Evolutionary conservation across 768 basidiomycete genomes (phyloP).

Genomic region (Boletus pseudo-olivaceus): DNA sequence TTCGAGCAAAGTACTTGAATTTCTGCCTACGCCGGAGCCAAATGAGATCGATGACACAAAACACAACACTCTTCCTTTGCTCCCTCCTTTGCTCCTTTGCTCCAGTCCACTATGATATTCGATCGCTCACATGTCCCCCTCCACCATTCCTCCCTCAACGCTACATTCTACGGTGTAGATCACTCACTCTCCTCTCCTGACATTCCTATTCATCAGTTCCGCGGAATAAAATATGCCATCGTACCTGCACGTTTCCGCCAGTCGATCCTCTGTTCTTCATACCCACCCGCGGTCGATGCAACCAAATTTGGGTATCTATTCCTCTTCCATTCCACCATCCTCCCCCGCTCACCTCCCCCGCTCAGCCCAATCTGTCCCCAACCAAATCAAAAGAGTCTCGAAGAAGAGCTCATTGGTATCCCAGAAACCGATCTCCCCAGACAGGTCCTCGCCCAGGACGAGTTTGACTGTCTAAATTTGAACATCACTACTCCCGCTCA

Average conservation of each 20-base stretch:
- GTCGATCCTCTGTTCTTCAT: conserved; percentile 57
- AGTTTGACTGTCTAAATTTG: conserved; percentile 77
- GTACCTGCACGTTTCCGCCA: conserved; percentile 75
- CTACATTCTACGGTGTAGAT: conserved; percentile 63
- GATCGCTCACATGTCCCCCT: conserved; percentile 32
- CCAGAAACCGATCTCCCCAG: conserved; percentile 48
- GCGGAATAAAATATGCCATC: conserved; percentile 74
- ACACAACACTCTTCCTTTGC: conserved; percentile 3
- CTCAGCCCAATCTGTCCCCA: conserved; percentile 76
- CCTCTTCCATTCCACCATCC: conserved; percentile 6
- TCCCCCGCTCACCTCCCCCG: conserved; percentile 1
- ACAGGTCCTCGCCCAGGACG: conserved; percentile 59
- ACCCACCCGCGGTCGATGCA: conserved; percentile 58
- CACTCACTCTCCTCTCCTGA: conserved; percentile 58
- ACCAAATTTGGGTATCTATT: conserved; percentile 58
- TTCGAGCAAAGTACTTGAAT: conserved; percentile 19
- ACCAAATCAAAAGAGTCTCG: conserved; percentile 42
- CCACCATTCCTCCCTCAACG: conserved; percentile 52
- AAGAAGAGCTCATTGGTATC: conserved; percentile 62
- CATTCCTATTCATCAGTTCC: conserved; percentile 62
- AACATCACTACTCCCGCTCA: conserved; percentile 75
- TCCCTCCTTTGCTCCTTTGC: neutral
- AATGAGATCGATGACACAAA: conserved; percentile 25
- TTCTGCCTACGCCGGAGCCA: conserved; percentile 14
- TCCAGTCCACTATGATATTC: conserved; percentile 25